phyloP scores from a whole-genome alignment of 129 eudicot species.

The Logfia minima region DNA sequence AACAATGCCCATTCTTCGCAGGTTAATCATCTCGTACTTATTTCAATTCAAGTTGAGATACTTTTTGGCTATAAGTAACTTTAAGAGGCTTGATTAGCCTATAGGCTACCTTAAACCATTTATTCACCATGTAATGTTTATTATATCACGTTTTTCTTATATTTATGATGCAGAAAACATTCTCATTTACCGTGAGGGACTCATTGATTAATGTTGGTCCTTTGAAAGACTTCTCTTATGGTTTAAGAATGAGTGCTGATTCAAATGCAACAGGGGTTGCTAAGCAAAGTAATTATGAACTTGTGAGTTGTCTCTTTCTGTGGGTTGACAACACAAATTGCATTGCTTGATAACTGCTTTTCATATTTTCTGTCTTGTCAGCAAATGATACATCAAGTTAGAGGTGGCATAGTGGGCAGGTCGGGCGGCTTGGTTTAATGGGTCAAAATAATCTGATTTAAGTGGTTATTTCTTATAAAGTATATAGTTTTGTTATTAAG shows the following conservation, averaged over 20 bases:
- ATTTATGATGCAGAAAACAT: conserved; percentile 65
- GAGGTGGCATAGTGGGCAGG: not conserved
- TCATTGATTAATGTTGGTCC: conserved; percentile 93
- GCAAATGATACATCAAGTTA: not conserved
- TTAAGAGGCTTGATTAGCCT: not conserved
- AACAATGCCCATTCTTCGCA: conserved; percentile 75
- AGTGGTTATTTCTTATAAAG: not conserved
- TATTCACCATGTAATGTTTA: conserved; percentile 9
- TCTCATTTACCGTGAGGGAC: conserved; percentile 94
- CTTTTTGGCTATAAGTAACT: conserved; percentile 4
- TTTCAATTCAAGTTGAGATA: not conserved
- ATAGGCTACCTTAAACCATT: not conserved
- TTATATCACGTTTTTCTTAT: not conserved
- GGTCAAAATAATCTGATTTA: not conserved
- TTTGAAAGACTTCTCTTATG: conserved; percentile 84
- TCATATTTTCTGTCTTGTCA: not conserved
- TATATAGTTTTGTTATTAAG: not conserved
- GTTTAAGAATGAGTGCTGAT: conserved; percentile 87
- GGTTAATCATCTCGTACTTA: conserved; percentile 44
- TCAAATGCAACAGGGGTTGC: conserved; percentile 75
- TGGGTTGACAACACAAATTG: conserved; percentile 19
- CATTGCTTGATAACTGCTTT: conserved; percentile 14
- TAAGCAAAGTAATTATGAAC: conserved; percentile 93
- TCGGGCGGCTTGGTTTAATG: not conserved
- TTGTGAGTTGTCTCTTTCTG: conserved; percentile 61